Conservation (phyloP, 2,329 filamentous ascomycete species). For the Botrytis medusae region DNA sequence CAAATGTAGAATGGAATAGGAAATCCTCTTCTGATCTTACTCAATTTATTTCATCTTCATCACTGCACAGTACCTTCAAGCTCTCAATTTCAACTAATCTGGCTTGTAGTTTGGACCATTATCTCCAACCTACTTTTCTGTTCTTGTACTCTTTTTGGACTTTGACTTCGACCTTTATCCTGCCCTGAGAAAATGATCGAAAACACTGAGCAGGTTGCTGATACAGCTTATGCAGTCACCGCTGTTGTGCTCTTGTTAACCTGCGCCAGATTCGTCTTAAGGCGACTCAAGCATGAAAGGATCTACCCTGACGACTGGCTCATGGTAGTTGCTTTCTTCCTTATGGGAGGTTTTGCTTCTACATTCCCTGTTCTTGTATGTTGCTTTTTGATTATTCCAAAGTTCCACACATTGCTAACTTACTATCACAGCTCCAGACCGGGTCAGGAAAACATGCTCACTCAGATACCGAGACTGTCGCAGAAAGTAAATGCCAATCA, state of each 20-base stretch:
- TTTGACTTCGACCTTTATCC: background rate
- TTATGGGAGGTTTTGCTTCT: background rate
- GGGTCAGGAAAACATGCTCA: background rate
- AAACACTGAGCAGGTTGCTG: background rate
- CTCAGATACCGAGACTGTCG: background rate
- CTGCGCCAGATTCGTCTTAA: background rate
- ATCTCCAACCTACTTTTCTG: background rate
- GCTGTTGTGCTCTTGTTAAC: background rate
- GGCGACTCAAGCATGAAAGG: slow-evolving; percentile 13
- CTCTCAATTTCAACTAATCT: background rate
- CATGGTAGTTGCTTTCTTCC: background rate
- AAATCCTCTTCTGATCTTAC: no score
- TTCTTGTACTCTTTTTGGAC: background rate
- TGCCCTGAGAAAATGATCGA: background rate
- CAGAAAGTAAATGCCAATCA: background rate
- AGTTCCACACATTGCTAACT: background rate
- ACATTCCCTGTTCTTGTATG: slow-evolving; percentile 11
- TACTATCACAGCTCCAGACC: background rate
- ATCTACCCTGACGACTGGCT: slow-evolving; percentile 15
- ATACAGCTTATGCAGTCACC: slow-evolving; percentile 4
- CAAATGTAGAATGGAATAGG: background rate
- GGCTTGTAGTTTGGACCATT: background rate
- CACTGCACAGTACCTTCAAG: background rate
- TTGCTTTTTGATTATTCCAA: background rate
- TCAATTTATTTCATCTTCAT: background rate